A percentile compares a stretch with the other conserved stretches of the same genome.
These are phyloP conservation scores for Medicago truncatula DNA, from an alignment of 306 rosid species.

Conservation along the genomic window MtrunA17r5.0-ANR NC_053046.1:37357001-37357500, in stretches of 20 bases:
- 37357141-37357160: too few relatives aligned
- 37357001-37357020: too few relatives aligned
- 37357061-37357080: too few relatives aligned
- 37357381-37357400: conserved; percentile 83
- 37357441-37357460: conserved; percentile 21
- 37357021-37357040: too few relatives aligned
- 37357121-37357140: conserved; percentile 8
- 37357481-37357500: conserved; percentile 58
- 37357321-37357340: conserved; percentile 79
- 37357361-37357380: conserved; percentile 96
- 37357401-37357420: conserved; percentile 77
- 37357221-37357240: conserved; percentile 27
- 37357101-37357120: not conserved
- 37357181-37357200: conserved; percentile 19
- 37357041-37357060: too few relatives aligned
- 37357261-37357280: conserved; percentile 33
- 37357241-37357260: conserved; percentile 36
- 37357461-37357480: conserved; percentile 48
- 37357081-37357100: too few relatives aligned
- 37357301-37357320: conserved; percentile 34
- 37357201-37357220: not conserved
- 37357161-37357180: not conserved
- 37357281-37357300: conserved; percentile 51
- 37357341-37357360: conserved; percentile 96
- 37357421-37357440: conserved; percentile 25